Evolutionary conservation across 2,329 filamentous ascomycete genomes (phyloP), one percentile per base, ranked within the genome.

Genomic region (Microdochium bolleyi): DNA sequence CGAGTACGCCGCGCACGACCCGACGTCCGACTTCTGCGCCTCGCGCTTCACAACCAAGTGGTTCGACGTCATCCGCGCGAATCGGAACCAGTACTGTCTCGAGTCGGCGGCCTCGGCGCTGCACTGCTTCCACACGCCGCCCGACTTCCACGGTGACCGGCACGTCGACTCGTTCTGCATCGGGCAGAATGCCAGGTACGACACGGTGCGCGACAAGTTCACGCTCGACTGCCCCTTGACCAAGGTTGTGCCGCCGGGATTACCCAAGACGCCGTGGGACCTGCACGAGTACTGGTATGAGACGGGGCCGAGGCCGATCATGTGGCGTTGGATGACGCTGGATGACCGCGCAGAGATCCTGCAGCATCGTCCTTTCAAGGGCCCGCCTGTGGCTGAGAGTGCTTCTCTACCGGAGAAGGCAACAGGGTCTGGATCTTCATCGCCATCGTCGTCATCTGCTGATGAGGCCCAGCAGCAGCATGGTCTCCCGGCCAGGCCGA

Each of bases 81-180:
- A 19, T 19, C 41, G 22, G 13, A 21, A 21, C 14, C 41, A 46
- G 41, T 46, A 46, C 41, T 46, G 41, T 13, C 41, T 46, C 41
- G 41, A 46, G 13, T 21, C 16, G 9, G 41, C 41, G 41, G n/a
- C 48, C 16, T 53, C 51, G 24, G 14, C 22, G 7, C 21, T 53
- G n/a, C 49, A 32, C 4, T 53, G 51, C 48, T 53, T 53, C n/a
- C 48, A 53, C 24, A 53, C 51, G 7, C 48, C 41, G 3, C n/a
- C n/a, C 3, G 41, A 44, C 5, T 49, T 49, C 34, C 48, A 50
- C 22, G 19, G 7, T 10, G 48, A 50, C 37, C 16, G 14, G 19
- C 32, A 50, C 16, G 24, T 49, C 22, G 51, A 50, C 48, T 44
- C 51, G 21, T 46, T 53, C 32, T 53, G 51, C 34, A 50, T 53